These are phyloP conservation scores for Huntiella bhutanensis DNA, from an alignment of 2,329 filamentous ascomycete genomes.

Conservation along the genomic window DNA sequence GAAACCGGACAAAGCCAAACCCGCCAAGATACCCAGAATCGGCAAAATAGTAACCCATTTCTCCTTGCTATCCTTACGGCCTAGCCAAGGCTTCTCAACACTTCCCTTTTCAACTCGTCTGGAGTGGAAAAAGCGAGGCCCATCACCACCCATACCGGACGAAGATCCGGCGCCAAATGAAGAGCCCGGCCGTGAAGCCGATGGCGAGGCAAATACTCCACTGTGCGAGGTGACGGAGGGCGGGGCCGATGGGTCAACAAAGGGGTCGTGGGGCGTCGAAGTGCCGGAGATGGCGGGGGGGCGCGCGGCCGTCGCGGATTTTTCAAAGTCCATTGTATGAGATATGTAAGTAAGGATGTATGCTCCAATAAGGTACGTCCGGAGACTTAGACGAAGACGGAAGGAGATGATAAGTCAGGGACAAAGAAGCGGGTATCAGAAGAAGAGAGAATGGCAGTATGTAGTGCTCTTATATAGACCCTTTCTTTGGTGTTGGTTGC, in stretches of 20 bases:
- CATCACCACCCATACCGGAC: conserved; percentile 18
- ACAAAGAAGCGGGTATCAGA: too few relatives aligned
- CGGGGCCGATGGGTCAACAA: conserved; percentile 18
- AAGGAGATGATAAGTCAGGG: too few relatives aligned
- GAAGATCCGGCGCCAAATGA: conserved; percentile 28
- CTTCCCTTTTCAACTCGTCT: conserved; percentile 53
- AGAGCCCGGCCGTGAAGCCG: conserved; percentile 26
- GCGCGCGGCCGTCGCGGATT: conserved; percentile 12
- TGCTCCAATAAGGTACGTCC: too few relatives aligned
- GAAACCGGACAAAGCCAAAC: conserved; percentile 48
- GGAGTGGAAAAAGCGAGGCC: conserved; percentile 49
- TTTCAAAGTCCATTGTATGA: conserved; percentile 13
- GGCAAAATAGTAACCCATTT: conserved; percentile 78
- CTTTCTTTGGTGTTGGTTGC: too few relatives aligned
- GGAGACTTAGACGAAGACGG: too few relatives aligned
- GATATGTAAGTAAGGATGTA: background rate
- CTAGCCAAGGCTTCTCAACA: conserved; percentile 58
- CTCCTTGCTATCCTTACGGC: conserved; percentile 56
- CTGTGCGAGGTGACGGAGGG: conserved; percentile 12
- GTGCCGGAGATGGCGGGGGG: conserved; percentile 1
- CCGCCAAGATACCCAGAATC: conserved; percentile 48
- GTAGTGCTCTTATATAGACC: too few relatives aligned
- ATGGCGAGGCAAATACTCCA: conserved; percentile 30
- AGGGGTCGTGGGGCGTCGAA: background rate
- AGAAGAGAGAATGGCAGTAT: too few relatives aligned